A percentile compares a stretch with the other conserved stretches of the same genome.
Conservation (phyloP, 2,329 filamentous ascomycete species). For the Fusarium nanum region DNA sequence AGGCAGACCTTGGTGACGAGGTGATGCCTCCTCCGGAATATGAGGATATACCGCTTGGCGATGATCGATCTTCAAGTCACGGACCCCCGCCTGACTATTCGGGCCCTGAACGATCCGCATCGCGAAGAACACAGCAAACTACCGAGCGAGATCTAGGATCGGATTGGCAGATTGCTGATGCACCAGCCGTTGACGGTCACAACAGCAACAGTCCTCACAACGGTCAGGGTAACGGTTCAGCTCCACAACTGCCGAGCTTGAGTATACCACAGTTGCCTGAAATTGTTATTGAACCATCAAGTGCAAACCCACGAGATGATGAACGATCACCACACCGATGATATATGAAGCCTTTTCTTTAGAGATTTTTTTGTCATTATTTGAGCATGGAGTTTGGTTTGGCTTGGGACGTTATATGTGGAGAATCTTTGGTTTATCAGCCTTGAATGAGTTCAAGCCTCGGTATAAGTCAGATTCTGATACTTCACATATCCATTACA, state of each 20-base stretch:
- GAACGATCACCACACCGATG: conserved; percentile 29
- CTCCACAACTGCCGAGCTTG: conserved; percentile 65
- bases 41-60: conserved; percentile 60
- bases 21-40: conserved; percentile 67
- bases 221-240: conserved; percentile 53
- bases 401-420: conserved; percentile 18
- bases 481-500: conserved; percentile 7
- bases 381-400: conserved; percentile 45
- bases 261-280: conserved; percentile 62
- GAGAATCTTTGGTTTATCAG: background rate
- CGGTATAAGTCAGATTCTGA: background rate
- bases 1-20: conserved; percentile 61
- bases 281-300: conserved; percentile 69
- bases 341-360: conserved; percentile 23
- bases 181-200: conserved; percentile 6
- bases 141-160: conserved; percentile 35
- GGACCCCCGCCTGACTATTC: conserved; percentile 66
- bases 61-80: conserved; percentile 56
- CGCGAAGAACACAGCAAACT: conserved; percentile 44
- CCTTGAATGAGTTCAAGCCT: conserved; percentile 6
- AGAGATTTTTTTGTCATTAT: background rate
- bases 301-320: conserved; percentile 44
- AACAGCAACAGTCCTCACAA: conserved; percentile 1
- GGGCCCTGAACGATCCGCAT: conserved; percentile 51
- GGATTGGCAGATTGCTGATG: conserved; percentile 18